A percentile compares a stretch with the other conserved stretches of the same genome.
phyloP scores from a whole-genome alignment of 768 basidiomycete species.

The Fomitopsis pulvina region DNA sequence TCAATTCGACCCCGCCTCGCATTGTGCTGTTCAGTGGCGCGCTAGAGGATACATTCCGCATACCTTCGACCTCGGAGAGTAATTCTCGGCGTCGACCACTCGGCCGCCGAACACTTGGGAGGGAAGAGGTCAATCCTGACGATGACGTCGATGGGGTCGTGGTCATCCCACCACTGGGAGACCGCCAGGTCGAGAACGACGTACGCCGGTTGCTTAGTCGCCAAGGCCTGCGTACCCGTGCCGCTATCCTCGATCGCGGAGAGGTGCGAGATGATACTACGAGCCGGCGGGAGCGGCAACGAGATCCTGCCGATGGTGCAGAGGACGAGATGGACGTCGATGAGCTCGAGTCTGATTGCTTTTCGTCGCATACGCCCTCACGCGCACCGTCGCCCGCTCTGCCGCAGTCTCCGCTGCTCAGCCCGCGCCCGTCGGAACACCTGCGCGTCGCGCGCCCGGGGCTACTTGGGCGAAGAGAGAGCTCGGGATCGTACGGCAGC shows the following conservation, averaged over 20 bases:
- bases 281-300: conserved; percentile 15
- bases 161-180: conserved; percentile 50
- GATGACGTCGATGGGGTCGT: conserved; percentile 44
- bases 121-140: conserved; percentile 20
- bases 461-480: conserved; percentile 19
- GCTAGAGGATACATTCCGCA: conserved; percentile 52
- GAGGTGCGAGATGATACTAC: conserved; percentile 11
- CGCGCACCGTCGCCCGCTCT: conserved; percentile 35
- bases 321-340: conserved; percentile 41
- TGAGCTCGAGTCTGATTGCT: conserved; percentile 45
- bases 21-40: conserved; percentile 28
- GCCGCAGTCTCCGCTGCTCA: conserved; percentile 3
- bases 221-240: conserved; percentile 35
- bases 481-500: conserved; percentile 15
- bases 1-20: conserved; percentile 11
- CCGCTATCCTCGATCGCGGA: conserved; percentile 4
- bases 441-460: conserved; percentile 13
- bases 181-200: conserved; percentile 48
- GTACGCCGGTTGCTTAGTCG: conserved; percentile 48
- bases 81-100: conserved; percentile 7
- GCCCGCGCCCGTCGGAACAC: conserved; percentile 13
- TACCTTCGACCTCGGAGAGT: conserved; percentile 13
- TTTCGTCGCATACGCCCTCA: conserved; percentile 42
- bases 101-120: conserved; percentile 16
- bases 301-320: conserved; percentile 27